Evolutionary conservation across 371 early-diverging fungal genomes (phyloP).

Genomic region (Mucor sp.): DNA sequence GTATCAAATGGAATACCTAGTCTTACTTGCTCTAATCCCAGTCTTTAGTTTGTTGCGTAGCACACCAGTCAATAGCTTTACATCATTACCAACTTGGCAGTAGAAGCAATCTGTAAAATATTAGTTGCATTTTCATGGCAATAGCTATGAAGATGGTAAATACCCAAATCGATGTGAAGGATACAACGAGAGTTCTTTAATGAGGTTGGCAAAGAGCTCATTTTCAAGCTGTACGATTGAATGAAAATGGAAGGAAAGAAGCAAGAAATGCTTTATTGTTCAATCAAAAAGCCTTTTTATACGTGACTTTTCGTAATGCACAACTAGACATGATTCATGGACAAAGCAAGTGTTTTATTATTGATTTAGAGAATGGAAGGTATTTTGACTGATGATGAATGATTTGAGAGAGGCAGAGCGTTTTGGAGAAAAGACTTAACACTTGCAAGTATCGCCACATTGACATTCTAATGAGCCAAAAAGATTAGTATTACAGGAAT

Average conservation of each 20-base stretch:
- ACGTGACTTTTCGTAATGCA: background rate
- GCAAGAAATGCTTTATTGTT: background rate
- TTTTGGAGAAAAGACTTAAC: background rate
- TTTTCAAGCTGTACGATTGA: background rate
- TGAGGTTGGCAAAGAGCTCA: slow-evolving; percentile 41
- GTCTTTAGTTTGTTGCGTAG: background rate
- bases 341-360: background rate
- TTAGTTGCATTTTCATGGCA: background rate
- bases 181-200: slow-evolving; percentile 60
- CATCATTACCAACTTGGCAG: slow-evolving; percentile 67
- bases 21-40: slow-evolving; percentile 68
- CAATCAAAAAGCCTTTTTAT: background rate
- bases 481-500: background rate
- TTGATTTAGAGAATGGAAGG: background rate
- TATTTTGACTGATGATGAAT: background rate
- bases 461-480: slow-evolving; percentile 8
- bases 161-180: slow-evolving; percentile 65
- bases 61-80: background rate
- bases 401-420: background rate
- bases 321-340: background rate
- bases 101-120: slow-evolving; percentile 67
- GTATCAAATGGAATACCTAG: slow-evolving; percentile 64
- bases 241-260: background rate
- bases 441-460: slow-evolving; percentile 13
- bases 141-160: background rate